Base-by-base conservation (phyloP, 2,329 filamentous ascomycete species). In the Cyanodermella asteris region DNA sequence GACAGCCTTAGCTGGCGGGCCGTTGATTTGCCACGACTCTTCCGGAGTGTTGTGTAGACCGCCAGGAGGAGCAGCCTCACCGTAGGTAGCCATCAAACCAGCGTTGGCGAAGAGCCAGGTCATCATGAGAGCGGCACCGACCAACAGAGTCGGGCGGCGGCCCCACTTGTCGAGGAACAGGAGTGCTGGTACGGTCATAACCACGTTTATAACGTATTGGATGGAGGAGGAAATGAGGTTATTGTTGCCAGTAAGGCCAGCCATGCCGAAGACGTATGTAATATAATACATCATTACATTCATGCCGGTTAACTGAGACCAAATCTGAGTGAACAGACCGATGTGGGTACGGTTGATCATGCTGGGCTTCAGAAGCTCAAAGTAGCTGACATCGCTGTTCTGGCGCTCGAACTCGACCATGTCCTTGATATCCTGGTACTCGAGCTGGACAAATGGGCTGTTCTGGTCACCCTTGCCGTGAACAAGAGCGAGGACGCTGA, bases 281-380 rank as follows among this genome's bases (percentile, higher is more conserved):
- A 73, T 71, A 38, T 74, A 73, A 47, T 69, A 72, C 65, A 70
- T 70, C 72, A 67, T 72, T 18, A 65, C 70, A 38, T 77, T 78
- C 72, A 76, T 77, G 11, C 74, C 73, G 1, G 71, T 76, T 23
- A 80, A 47, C 41, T 81, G 73, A 7, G 61, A 68, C 74, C 73
- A 75, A 37, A 80, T 70, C 47, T 80, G 73, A 1, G 59, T 72
- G 42, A 74, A 77, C 20, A 78, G 40, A 32, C 71, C 74, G 33
- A 76, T 70, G 34, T 70, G 53, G 6, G 71, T 74, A 16, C 74
- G 63, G 48, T 77, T 72, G 42, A 78, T 56, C 67, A 77, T 77
- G n/a, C 53, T 53, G 2, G 74, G 73, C 35, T 59, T 63, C 49
- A 87, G 61, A 1, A 87, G 59, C 40, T 84, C 74, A 2, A 69